phyloP scores from a whole-genome alignment of 176 grass and related monocot genomes.

The Oryza australiensis region DNA sequence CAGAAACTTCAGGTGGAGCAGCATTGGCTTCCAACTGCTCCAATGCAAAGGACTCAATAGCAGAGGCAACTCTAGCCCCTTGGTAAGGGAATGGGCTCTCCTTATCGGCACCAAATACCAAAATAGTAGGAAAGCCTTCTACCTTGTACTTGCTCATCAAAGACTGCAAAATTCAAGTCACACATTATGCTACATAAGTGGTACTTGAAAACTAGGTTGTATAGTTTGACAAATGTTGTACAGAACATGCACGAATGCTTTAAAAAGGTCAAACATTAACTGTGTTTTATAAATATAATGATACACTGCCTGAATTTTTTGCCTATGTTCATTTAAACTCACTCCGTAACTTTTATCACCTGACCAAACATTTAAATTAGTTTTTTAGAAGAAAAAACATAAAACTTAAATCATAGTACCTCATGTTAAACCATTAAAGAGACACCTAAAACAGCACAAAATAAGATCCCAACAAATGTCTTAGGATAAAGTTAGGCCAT shows the following conservation, averaged over 20 bases:
- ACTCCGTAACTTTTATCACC: not conserved
- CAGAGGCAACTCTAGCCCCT: constrained; percentile 73
- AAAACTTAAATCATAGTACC: not conserved
- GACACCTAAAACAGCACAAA: not conserved
- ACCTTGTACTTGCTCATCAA: constrained; percentile 99
- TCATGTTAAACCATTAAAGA: not conserved
- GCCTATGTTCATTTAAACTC: not conserved
- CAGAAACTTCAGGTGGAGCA: constrained; percentile 79
- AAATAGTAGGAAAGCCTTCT: constrained; percentile 94
- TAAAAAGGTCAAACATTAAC: not conserved
- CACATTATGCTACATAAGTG: not conserved
- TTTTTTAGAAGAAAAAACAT: not conserved
- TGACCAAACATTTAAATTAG: not conserved
- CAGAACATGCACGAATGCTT: constrained; percentile 1
- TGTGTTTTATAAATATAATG: not conserved
- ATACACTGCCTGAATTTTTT: not conserved
- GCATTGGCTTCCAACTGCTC: constrained; percentile 87
- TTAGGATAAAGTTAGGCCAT: constrained; percentile 6
- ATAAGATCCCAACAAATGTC: constrained; percentile 11
- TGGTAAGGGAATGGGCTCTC: constrained; percentile 74
- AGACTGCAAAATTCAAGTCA: constrained; percentile 61
- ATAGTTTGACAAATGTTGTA: not conserved
- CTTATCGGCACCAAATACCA: constrained; percentile 98
- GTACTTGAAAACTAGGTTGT: not conserved
- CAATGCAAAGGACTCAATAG: constrained; percentile 81